Evolutionary conservation across 441 rosid genomes (phyloP).

Genomic region (Populus trichocarpa): DNA sequence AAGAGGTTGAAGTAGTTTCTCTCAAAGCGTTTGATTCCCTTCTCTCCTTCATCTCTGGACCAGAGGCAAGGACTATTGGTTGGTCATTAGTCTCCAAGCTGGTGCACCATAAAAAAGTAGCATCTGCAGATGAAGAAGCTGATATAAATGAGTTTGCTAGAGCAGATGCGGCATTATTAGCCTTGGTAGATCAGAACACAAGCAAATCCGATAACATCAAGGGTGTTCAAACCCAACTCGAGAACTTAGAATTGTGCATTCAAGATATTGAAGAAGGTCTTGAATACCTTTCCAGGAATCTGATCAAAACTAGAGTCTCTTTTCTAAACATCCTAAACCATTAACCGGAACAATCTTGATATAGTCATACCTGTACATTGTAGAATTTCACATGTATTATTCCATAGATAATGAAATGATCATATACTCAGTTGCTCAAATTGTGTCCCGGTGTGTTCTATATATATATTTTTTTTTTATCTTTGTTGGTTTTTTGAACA

Average conservation of each 20-base stretch:
- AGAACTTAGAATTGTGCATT: slow-evolving; percentile 32
- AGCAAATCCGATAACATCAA: slow-evolving; percentile 19
- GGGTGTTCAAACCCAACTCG: slow-evolving; percentile 22
- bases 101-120: slow-evolving; percentile 22
- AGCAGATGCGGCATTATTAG: slow-evolving; percentile 24
- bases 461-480: too few species aligned
- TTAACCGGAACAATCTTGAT: too few species aligned
- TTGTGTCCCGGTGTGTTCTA: too few species aligned
- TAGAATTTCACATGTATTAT: background rate
- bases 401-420: too few species aligned
- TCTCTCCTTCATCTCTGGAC: slow-evolving; percentile 27
- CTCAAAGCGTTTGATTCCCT: slow-evolving; percentile 30
- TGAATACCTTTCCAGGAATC: slow-evolving; percentile 28
- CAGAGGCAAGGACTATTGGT: slow-evolving; percentile 18
- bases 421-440: too few species aligned
- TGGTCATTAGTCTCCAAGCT: slow-evolving; percentile 40
- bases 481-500: too few species aligned
- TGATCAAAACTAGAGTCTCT: slow-evolving; percentile 49
- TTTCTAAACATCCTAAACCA: slow-evolving; percentile 26
- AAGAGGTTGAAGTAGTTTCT: slow-evolving; percentile 29
- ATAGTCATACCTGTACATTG: background rate
- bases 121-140: slow-evolving; percentile 13
- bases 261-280: slow-evolving; percentile 36
- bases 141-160: slow-evolving; percentile 23
- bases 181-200: slow-evolving; percentile 9